These are phyloP conservation scores for Aspergillus sp. DNA, from an alignment of 2,329 filamentous ascomycete species.

Conservation along the genomic window DNA sequence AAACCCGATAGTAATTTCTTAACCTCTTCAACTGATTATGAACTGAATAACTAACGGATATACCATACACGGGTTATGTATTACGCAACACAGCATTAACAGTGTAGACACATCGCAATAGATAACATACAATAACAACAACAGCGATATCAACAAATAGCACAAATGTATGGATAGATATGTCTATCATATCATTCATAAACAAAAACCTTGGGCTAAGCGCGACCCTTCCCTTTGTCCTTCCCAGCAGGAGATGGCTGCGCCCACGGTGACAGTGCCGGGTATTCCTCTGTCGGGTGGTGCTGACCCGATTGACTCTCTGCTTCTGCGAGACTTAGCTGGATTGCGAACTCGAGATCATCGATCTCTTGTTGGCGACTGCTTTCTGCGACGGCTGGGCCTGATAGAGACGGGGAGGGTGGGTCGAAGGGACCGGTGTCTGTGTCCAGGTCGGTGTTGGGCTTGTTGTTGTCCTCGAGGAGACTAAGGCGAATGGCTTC, in stretches of 20 bases:
- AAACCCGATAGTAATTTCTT: background rate
- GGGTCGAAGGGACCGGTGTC: conserved; percentile 40
- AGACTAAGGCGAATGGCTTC: conserved; percentile 62
- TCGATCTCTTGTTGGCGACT: conserved; percentile 52
- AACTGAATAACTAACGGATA: too few species aligned
- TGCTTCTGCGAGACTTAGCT: conserved; percentile 63
- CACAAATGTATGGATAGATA: background rate
- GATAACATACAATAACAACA: background rate
- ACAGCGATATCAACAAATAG: background rate
- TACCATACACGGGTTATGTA: too few species aligned
- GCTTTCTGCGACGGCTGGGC: conserved; percentile 30
- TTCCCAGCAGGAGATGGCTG: conserved; percentile 29
- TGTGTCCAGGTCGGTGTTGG: conserved; percentile 27
- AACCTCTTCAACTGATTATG: too few species aligned
- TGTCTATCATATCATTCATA: background rate
- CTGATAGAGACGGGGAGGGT: conserved; percentile 6
- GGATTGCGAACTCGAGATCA: conserved; percentile 63
- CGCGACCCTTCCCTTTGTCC: conserved; percentile 39
- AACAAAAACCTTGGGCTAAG: conserved; percentile 13
- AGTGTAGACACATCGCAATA: background rate
- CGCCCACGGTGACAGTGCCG: conserved; percentile 23
- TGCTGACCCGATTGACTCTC: conserved; percentile 55
- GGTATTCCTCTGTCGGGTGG: conserved; percentile 21
- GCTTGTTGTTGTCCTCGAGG: conserved; percentile 38
- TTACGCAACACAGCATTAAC: too few species aligned